Evolutionary conservation across 768 basidiomycete genomes (phyloP).

Genomic region (Mycena kentingensis): DNA sequence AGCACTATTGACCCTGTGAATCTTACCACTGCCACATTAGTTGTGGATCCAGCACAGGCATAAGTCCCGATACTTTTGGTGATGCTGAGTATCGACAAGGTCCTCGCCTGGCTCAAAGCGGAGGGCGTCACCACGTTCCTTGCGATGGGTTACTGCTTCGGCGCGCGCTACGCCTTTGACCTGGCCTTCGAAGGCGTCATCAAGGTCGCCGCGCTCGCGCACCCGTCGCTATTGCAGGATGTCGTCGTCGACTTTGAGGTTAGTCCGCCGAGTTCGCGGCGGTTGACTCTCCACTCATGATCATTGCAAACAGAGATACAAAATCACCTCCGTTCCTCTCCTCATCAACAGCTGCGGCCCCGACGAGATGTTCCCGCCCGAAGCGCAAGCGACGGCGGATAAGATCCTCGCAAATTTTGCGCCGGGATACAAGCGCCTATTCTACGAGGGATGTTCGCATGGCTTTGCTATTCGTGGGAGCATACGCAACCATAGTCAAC

Average conservation of each 20-base stretch:
- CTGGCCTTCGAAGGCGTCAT: neutral
- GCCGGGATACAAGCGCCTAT: neutral
- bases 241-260: neutral
- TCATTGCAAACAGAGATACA: neutral
- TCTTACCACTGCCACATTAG: no score
- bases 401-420: neutral
- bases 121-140: neutral
- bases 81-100: neutral
- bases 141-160: constrained; percentile 2
- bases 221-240: neutral
- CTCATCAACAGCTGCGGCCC: neutral
- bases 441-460: neutral
- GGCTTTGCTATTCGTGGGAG: neutral
- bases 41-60: no score
- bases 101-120: neutral
- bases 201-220: neutral
- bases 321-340: neutral
- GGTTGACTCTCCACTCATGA: neutral
- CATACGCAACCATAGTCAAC: no score
- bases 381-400: neutral
- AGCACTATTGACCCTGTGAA: no score
- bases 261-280: neutral
- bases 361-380: neutral
- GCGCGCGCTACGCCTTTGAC: neutral
- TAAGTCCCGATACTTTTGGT: no score